These are phyloP conservation scores for Pseudozyma hubeiensis DNA, from an alignment of 1,284 basidiomycete species.

Conservation along the genomic window DNA sequence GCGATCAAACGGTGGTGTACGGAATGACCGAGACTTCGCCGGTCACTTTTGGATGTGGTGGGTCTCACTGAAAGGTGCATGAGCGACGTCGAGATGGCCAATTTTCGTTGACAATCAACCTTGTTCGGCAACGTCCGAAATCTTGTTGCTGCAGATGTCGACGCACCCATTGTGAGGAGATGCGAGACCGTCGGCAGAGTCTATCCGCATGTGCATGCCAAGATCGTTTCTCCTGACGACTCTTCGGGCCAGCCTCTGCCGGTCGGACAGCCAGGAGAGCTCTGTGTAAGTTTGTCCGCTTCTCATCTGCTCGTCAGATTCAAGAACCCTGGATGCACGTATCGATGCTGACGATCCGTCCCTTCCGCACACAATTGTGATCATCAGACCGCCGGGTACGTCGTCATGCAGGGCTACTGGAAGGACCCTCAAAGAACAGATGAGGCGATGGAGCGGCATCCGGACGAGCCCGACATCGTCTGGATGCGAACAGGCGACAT, in stretches of 20 bases:
- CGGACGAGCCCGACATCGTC: conserved; percentile 70
- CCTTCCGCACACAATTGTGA: conserved; percentile 2
- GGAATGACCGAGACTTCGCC: conserved; percentile 73
- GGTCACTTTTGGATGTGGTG: conserved; percentile 77
- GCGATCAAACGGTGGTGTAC: conserved; percentile 77
- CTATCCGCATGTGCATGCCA: conserved; percentile 81
- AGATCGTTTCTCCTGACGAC: conserved; percentile 76
- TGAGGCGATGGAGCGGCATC: conserved; percentile 74
- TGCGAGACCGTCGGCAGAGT: conserved; percentile 83
- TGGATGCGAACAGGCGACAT: conserved; percentile 91
- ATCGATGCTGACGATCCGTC: conserved; percentile 3
- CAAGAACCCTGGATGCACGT: background rate
- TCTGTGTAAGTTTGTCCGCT: conserved; percentile 70
- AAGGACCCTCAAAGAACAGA: conserved; percentile 77
- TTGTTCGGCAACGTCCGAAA: background rate
- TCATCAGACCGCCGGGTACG: conserved; percentile 76
- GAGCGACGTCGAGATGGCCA: background rate
- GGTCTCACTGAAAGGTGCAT: conserved; percentile 8
- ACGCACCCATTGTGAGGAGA: conserved; percentile 78
- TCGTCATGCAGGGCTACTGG: conserved; percentile 87
- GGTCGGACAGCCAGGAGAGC: conserved; percentile 75
- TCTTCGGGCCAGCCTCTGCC: conserved; percentile 58
- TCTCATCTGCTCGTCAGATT: background rate
- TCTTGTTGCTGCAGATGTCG: conserved; percentile 24
- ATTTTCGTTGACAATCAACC: background rate